Evolutionary conservation across 2,329 filamentous ascomycete species (phyloP).

Genomic region (Hyphodiscus sp.): DNA sequence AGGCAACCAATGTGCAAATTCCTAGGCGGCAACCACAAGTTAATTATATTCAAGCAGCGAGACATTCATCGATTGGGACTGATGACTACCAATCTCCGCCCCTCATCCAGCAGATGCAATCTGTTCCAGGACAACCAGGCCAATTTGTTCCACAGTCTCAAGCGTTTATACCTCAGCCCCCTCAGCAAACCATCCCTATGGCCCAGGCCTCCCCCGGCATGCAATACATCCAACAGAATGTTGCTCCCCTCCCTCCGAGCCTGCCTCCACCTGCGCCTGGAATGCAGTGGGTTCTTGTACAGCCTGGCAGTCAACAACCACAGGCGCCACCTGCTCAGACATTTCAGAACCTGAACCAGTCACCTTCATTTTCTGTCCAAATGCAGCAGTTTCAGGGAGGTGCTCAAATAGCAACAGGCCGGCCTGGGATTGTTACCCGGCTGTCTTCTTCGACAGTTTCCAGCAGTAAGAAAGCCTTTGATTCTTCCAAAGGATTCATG

Average conservation of each 20-base stretch:
- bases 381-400: neutral
- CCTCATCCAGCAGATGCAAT: neutral
- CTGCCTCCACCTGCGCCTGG: neutral
- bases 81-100: neutral
- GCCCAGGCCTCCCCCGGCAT: neutral
- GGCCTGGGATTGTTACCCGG: neutral
- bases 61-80: neutral
- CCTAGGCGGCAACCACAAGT: neutral
- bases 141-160: neutral
- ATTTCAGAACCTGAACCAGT: neutral
- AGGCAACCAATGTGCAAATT: neutral
- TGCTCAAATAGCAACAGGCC: neutral
- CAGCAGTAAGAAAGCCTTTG: neutral
- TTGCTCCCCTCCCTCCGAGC: neutral
- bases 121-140: neutral
- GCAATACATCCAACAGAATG: neutral
- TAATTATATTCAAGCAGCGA: neutral
- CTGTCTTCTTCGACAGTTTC: neutral
- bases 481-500: neutral
- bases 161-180: neutral
- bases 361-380: neutral
- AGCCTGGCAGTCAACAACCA: neutral
- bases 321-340: neutral
- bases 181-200: neutral
- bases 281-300: neutral